phyloP scores from a whole-genome alignment of 1,284 basidiomycete genomes.

The Sanghuangporus baumii region DNA sequence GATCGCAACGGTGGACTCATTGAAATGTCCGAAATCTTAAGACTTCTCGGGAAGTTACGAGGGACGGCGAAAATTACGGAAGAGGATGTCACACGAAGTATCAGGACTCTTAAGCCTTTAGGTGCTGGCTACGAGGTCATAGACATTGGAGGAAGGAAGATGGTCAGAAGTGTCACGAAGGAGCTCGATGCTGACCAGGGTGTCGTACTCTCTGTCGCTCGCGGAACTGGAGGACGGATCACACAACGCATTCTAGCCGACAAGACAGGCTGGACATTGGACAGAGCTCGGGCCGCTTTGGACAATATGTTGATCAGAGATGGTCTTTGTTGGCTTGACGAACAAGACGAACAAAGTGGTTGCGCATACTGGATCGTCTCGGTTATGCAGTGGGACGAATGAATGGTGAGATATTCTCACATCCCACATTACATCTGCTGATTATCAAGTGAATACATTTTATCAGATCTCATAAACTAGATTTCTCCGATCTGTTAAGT shows the following conservation, averaged over 20 bases:
- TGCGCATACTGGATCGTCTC: constrained; percentile 78
- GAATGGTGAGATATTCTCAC: constrained; percentile 18
- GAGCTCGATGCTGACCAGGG: constrained; percentile 82
- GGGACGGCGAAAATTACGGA: constrained; percentile 53
- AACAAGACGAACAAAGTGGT: constrained; percentile 63
- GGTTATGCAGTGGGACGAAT: constrained; percentile 77
- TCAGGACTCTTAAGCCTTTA: constrained; percentile 84
- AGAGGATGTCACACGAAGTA: constrained; percentile 81
- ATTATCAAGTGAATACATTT: neutral
- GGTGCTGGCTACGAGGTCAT: constrained; percentile 87
- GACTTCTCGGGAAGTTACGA: constrained; percentile 72
- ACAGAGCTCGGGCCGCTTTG: constrained; percentile 72
- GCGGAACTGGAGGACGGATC: constrained; percentile 59
- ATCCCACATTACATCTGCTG: neutral
- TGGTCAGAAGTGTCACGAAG: constrained; percentile 69
- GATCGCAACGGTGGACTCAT: constrained; percentile 90
- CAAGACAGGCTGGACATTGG: constrained; percentile 70
- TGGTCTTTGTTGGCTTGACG: constrained; percentile 93
- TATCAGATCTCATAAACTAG: no score
- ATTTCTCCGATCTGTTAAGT: no score
- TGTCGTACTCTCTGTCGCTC: constrained; percentile 69
- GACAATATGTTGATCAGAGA: constrained; percentile 89
- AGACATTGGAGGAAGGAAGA: constrained; percentile 62
- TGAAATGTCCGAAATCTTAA: constrained; percentile 79
- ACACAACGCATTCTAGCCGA: constrained; percentile 53